Conservation (phyloP, 345 rosid species). For the Camelina neglecta region DNA sequence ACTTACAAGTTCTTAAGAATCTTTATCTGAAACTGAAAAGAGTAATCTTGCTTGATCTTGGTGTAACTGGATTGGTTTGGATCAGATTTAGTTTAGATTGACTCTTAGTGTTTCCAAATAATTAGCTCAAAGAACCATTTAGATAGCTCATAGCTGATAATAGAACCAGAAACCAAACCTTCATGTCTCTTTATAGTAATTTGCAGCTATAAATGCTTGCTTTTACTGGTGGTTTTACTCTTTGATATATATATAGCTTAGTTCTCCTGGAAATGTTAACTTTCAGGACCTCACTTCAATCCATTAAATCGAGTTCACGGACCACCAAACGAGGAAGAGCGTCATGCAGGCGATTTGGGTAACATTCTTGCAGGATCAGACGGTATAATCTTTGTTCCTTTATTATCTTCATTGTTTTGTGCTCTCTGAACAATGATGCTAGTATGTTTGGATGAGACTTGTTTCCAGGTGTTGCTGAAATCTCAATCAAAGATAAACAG, state of each 20-base stretch:
- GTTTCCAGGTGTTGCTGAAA: conserved; percentile 83
- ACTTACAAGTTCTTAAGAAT: not conserved
- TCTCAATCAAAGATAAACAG: conserved; percentile 69
- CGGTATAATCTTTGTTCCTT: conserved; percentile 49
- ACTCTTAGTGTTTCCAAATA: too few species aligned
- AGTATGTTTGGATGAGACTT: conserved; percentile 3
- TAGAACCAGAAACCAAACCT: not conserved
- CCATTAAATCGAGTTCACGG: conserved; percentile 85
- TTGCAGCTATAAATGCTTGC: not conserved
- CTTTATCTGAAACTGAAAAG: not conserved
- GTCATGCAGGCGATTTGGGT: conserved; percentile 98
- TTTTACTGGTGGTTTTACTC: not conserved
- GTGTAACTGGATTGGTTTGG: not conserved
- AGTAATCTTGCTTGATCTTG: conserved; percentile 19
- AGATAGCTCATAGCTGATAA: not conserved
- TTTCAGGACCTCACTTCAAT: conserved; percentile 92
- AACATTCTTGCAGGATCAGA: conserved; percentile 78
- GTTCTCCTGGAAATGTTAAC: not conserved
- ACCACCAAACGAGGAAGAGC: conserved; percentile 66
- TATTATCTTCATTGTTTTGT: not conserved
- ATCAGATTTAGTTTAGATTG: too few species aligned
- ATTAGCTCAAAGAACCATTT: too few species aligned
- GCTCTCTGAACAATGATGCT: conserved; percentile 14
- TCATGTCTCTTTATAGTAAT: not conserved
- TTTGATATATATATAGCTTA: not conserved